Base-by-base conservation (phyloP, 495 filamentous ascomycete species). In the Oleoguttula mirabilis region DNA sequence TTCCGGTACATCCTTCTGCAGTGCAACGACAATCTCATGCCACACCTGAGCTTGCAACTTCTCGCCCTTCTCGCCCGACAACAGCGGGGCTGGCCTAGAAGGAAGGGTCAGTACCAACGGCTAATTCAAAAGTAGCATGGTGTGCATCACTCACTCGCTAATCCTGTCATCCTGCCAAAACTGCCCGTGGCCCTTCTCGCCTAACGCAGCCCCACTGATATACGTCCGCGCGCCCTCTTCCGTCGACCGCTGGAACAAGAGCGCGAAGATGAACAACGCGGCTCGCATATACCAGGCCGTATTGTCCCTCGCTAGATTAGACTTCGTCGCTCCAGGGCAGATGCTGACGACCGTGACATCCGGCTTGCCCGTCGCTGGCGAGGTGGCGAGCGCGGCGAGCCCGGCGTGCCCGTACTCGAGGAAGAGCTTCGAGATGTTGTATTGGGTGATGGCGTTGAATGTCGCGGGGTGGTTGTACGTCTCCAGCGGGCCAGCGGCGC, bases 91-190 rank as follows among this genome's bases (percentile, higher is more conserved):
- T 32, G 41, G 39, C 31, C 50, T 52, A 22, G 20, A 20, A 20
- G 21, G 11, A 10, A 12, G 3, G 6, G 28, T 43, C 24, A 38
- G 32, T 16, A 16, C 21, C 31, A 19, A 21, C 38, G 10, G 4
- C 22, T 20, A 16, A 19, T 2, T 30, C 22, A 21, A 41, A 8
- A 10, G 15, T 19, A 1, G 8, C 17, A 11, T 20, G n/a, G 19
- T 17, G 39, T 3, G 16, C 7, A 14, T 6, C 19, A 45, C 51
- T 46, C 30, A 51, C 51, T 36, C 27, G 27, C 20, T 34, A 14
- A 51, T 38, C 27, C 32, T 19, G 32, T 54, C 51, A 33, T 54
- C n/a, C 37, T 51, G 27, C 51, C 51, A 54, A 28, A 54, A 54
- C 24, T 32, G 30, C 2, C 51, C 47, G 23, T 54, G 47, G 3